These are phyloP conservation scores for Saccharomycodes ludwigii DNA, from an alignment of 805 yeast genomes.

Conservation along the genomic window DNA sequence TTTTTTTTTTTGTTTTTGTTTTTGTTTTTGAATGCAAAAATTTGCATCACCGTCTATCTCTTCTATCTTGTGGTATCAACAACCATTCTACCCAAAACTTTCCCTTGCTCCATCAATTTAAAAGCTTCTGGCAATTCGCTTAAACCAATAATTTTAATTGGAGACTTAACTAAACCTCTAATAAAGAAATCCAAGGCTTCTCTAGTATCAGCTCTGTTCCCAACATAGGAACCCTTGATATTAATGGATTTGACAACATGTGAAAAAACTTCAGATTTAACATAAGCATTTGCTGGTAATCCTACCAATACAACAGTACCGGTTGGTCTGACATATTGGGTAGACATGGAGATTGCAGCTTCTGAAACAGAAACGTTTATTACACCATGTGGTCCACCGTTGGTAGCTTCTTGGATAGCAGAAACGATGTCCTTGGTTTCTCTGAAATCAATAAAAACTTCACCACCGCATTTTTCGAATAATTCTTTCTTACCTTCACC, in stretches of 20 bases:
- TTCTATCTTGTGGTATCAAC: constrained; percentile 65
- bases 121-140: constrained; percentile 41
- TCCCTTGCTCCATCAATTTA: constrained; percentile 43
- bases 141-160: constrained; percentile 46
- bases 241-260: constrained; percentile 60
- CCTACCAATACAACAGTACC: constrained; percentile 67
- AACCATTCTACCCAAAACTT: constrained; percentile 69
- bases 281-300: constrained; percentile 65
- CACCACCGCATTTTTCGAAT: constrained; percentile 38
- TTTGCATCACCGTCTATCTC: too few relatives aligned
- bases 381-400: constrained; percentile 65
- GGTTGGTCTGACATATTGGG: constrained; percentile 44
- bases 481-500: constrained; percentile 39
- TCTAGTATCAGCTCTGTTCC: constrained; percentile 72
- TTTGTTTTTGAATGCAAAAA: not conserved
- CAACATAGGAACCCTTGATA: constrained; percentile 75
- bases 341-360: constrained; percentile 45
- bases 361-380: constrained; percentile 61
- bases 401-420: constrained; percentile 40
- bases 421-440: constrained; percentile 37
- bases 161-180: constrained; percentile 54
- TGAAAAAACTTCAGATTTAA: constrained; percentile 51
- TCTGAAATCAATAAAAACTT: constrained; percentile 42
- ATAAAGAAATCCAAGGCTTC: constrained; percentile 63
- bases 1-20: not conserved